Evolutionary conservation across 129 eudicot genomes (phyloP).

Genomic region (Scalesia atractyloides): DNA sequence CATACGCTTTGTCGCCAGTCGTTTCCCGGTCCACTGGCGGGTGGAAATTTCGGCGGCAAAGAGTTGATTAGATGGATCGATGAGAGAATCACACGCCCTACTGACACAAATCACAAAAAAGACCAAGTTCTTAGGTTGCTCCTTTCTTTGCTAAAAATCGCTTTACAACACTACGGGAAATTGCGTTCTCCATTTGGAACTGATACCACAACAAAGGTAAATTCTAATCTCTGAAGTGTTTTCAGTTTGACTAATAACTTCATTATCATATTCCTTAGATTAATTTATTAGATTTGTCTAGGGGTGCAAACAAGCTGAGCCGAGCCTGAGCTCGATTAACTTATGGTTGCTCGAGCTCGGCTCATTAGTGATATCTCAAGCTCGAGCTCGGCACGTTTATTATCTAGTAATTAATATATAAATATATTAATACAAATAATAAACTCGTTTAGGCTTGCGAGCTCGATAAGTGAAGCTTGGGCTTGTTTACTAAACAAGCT

Average conservation of each 20-base stretch:
- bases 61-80: slow-evolving; percentile 92
- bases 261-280: not conserved
- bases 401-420: too few species aligned
- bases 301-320: too few species aligned
- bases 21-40: slow-evolving; percentile 84
- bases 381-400: too few species aligned
- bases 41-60: slow-evolving; percentile 73
- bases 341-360: too few species aligned
- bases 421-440: too few species aligned
- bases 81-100: slow-evolving; percentile 70
- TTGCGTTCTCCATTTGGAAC: slow-evolving; percentile 93
- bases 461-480: too few species aligned
- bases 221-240: not conserved
- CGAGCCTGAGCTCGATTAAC: too few species aligned
- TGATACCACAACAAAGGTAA: slow-evolving; percentile 67
- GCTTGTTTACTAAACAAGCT: too few species aligned
- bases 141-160: slow-evolving; percentile 81
- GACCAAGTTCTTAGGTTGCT: slow-evolving; percentile 66
- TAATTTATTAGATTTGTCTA: not conserved
- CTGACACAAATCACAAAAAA: slow-evolving; percentile 47
- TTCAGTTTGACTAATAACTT: not conserved
- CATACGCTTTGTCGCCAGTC: slow-evolving; percentile 72
- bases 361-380: too few species aligned
- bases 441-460: too few species aligned
- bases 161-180: slow-evolving; percentile 88